Percentiles rank a stretch among this genome's conserved stretches.
phyloP scores from a whole-genome alignment of 768 basidiomycete genomes.

The Butyriboletus loyo region DNA sequence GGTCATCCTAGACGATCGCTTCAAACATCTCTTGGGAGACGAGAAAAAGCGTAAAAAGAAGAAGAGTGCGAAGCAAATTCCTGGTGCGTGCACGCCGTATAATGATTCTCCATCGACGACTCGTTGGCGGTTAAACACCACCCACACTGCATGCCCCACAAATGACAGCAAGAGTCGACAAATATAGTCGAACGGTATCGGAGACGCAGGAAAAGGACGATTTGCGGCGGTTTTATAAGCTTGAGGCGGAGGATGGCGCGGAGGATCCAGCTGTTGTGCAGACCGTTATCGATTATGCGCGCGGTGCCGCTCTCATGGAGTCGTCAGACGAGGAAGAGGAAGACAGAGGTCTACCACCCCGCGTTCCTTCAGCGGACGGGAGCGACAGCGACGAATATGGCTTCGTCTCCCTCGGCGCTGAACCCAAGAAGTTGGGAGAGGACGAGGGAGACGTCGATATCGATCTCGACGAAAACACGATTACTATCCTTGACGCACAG shows the following conservation, averaged over 20 bases:
- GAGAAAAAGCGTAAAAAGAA: constrained; percentile 39
- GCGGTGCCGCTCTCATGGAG: constrained; percentile 83
- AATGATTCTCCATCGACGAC: neutral
- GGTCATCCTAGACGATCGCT: constrained; percentile 88
- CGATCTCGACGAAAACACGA: constrained; percentile 76
- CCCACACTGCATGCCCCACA: neutral
- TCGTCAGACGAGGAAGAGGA: constrained; percentile 79
- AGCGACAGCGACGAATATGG: constrained; percentile 47
- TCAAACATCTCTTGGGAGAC: constrained; percentile 71
- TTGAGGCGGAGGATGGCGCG: constrained; percentile 42
- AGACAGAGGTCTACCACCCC: constrained; percentile 9
- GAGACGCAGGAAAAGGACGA: constrained; percentile 71
- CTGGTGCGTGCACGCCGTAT: constrained; percentile 9
- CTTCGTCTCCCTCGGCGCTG: constrained; percentile 50
- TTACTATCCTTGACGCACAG: constrained; percentile 72
- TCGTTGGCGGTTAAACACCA: neutral
- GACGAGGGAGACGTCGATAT: constrained; percentile 54
- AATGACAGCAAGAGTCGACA: constrained; percentile 66
- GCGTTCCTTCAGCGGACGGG: constrained; percentile 30
- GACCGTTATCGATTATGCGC: constrained; percentile 72
- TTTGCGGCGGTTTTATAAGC: constrained; percentile 76
- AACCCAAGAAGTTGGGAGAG: constrained; percentile 21
- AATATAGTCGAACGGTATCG: constrained; percentile 78
- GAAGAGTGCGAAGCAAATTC: constrained; percentile 32
- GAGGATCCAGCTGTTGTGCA: constrained; percentile 17